phyloP scores from a whole-genome alignment of 192 early-diverging fungal species.

The Jimgerdemannia lactiflua region DNA sequence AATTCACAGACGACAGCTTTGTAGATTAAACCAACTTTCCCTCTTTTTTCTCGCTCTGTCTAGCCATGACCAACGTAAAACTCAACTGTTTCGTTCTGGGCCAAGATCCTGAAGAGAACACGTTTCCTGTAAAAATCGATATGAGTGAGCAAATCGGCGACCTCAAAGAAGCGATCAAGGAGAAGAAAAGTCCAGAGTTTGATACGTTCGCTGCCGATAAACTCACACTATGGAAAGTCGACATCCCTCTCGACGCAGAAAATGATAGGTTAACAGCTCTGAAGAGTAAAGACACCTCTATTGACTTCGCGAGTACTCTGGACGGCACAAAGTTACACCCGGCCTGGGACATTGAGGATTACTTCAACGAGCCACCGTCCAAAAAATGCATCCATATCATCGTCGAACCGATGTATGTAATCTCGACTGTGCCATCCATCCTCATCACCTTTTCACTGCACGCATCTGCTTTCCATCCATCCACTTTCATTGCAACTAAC shows the following conservation, averaged over 20 bases:
- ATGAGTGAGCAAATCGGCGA: slow-evolving; percentile 6
- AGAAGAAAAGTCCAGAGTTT: neutral
- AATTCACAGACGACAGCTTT: too few species aligned
- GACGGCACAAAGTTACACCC: neutral
- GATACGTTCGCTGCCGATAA: neutral
- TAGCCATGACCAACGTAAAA: neutral
- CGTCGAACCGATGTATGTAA: too few species aligned
- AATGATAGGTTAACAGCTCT: neutral
- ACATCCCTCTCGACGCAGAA: neutral
- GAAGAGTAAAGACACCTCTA: neutral
- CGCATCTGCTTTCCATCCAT: too few species aligned
- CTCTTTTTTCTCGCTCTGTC: neutral
- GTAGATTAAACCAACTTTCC: neutral
- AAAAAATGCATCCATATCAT: too few species aligned
- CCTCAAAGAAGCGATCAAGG: slow-evolving; percentile 8
- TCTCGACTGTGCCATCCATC: too few species aligned
- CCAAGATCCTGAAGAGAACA: neutral
- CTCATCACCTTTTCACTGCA: too few species aligned
- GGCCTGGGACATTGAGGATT: too few species aligned
- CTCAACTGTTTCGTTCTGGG: slow-evolving; percentile 9
- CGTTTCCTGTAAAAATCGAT: slow-evolving; percentile 14
- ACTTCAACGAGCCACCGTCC: too few species aligned
- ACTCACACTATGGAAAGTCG: neutral
- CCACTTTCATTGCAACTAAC: too few species aligned
- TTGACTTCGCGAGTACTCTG: neutral